These are phyloP conservation scores for Myxozyma neglecta DNA, from an alignment of 805 yeast genomes.

Conservation along the genomic window DNA sequence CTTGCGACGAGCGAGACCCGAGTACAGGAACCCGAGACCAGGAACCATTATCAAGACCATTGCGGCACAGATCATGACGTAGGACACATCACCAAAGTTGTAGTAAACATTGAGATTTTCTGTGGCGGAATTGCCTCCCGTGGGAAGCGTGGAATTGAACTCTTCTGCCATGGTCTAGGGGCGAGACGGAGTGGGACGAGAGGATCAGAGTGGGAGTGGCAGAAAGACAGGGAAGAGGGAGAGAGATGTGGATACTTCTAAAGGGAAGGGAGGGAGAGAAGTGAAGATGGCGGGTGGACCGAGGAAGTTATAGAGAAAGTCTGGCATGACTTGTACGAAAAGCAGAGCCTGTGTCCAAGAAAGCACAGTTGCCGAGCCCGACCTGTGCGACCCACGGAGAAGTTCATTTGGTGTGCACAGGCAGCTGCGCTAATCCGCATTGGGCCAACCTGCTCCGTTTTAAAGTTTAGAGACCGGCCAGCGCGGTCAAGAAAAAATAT, in stretches of 20 bases:
- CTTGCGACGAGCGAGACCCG: conserved; percentile 95
- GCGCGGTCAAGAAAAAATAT: background rate
- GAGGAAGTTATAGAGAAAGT: background rate
- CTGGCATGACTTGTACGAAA: background rate
- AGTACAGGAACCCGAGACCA: conserved; percentile 87
- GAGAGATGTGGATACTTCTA: background rate
- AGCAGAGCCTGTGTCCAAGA: background rate
- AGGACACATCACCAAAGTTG: conserved; percentile 45
- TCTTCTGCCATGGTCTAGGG: conserved; percentile 1
- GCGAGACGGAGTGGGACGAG: background rate
- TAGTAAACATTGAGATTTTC: conserved; percentile 64
- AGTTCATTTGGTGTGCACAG: background rate
- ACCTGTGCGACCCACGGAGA: background rate
- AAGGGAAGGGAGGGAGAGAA: background rate
- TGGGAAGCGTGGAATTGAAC: conserved; percentile 43
- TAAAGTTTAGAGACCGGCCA: conserved; percentile 5
- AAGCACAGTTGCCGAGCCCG: conserved; percentile 1
- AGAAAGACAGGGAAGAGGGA: background rate
- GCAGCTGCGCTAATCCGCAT: background rate
- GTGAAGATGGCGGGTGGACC: background rate
- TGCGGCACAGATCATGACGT: conserved; percentile 41
- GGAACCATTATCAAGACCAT: conserved; percentile 91
- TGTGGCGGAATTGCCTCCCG: conserved; percentile 79
- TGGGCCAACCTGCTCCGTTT: background rate
- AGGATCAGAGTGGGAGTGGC: background rate